A percentile compares a stretch with the other conserved stretches of the same genome.
These are phyloP conservation scores for Ceratocystiopsis sp. DNA, from an alignment of 2,329 filamentous ascomycete genomes.

Conservation along the genomic window DNA sequence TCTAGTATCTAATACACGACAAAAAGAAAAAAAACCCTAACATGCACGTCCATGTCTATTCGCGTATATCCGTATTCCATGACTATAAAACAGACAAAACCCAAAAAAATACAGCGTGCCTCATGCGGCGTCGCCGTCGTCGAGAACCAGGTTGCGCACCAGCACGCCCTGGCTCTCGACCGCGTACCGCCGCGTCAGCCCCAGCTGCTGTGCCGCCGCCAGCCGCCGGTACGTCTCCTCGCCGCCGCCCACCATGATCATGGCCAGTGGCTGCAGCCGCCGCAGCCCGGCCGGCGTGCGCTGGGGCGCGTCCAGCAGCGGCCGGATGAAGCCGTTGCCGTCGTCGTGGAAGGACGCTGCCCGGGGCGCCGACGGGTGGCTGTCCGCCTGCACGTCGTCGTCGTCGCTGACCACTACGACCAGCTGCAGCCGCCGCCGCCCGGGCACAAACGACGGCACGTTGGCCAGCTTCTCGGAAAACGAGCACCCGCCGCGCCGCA, in stretches of 20 bases:
- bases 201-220: slow-evolving; percentile 45
- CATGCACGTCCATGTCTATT: too few relatives aligned
- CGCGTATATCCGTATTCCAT: background rate
- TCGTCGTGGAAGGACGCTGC: slow-evolving; percentile 15
- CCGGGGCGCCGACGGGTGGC: slow-evolving; percentile 6
- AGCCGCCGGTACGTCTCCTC: slow-evolving; percentile 48
- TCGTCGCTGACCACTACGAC: slow-evolving; percentile 60
- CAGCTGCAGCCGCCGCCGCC: slow-evolving; percentile 47
- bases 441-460: slow-evolving; percentile 61
- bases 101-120: too few relatives aligned
- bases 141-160: slow-evolving; percentile 63
- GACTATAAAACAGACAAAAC: too few relatives aligned
- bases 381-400: slow-evolving; percentile 16
- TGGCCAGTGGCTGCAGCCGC: slow-evolving; percentile 55
- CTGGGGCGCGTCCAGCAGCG: slow-evolving; percentile 62
- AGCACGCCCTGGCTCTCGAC: slow-evolving; percentile 65
- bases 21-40: background rate
- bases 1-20: background rate
- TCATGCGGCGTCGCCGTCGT: slow-evolving; percentile 13
- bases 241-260: slow-evolving; percentile 69
- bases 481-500: slow-evolving; percentile 67
- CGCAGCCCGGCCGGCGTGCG: slow-evolving; percentile 50
- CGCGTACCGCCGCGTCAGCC: slow-evolving; percentile 60
- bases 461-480: slow-evolving; percentile 72
- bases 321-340: slow-evolving; percentile 26